Evolutionary conservation across 2,329 filamentous ascomycete genomes (phyloP), one percentile per base, ranked within the genome.

Genomic region (Colletotrichum neosansevieriae): DNA sequence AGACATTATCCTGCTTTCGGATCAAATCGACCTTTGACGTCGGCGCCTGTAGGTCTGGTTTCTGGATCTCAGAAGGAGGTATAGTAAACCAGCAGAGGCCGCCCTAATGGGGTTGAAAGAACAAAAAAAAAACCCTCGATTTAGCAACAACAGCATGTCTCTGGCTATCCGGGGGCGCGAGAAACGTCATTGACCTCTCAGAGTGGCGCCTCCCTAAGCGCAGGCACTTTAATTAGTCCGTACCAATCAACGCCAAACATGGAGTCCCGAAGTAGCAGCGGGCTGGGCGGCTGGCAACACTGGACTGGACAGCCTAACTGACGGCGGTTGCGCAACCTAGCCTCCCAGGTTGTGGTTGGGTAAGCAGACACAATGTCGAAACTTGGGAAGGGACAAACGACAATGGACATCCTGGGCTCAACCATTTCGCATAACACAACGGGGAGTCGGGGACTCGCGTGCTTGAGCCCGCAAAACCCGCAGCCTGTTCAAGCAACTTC

Each of bases 221-320:
- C 19, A 38, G 40, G 42, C 38, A 34, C 15, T 24, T 2, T 24
- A 21, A 21, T 21, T 21, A 24, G 21, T 21, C 34, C 11, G 34
- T 17, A 60, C 49, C 54, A 49, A 49, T 65, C 54, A 59, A 12
- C 53, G 32, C 54, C n/a, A 17, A 53, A 59, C 15, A 24, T 17
- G 44, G 36, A 45, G 15, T 24, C 58, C 59, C 34, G 51, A 19
- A 67, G 57, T 63, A 67, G 63, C 44, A 67, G 59, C 36, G 59
- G 34, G 50, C 34, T 24, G 42, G 50, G 58, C 44, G 51, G 50
- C 44, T 53, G 45, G 38, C 51, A 36, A 51, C 40, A 21, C 36
- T 29, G 29, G 21, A 21, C 36, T 24, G 29, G 24, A 5, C 24
- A 1, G 24, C 24, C 3, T 24, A 5, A 38, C 32, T 29, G 17